Evolutionary conservation across 176 grass and related monocot species (phyloP).

Genomic region (Oryza meridionalis): DNA sequence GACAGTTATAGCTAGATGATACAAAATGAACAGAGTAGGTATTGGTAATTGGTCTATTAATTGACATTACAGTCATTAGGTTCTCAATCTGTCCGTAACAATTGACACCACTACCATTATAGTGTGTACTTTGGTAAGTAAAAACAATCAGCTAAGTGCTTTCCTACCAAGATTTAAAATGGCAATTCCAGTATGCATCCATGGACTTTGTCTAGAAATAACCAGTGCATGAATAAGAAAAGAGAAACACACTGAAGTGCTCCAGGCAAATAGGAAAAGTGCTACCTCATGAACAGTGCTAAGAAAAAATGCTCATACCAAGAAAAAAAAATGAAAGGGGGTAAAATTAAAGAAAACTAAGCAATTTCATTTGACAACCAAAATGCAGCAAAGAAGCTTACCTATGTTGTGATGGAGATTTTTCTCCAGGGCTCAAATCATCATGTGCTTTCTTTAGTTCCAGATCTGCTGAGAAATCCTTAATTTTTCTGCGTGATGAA

Average conservation of each 20-base stretch:
- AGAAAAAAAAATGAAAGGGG: not conserved
- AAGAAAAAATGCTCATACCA: not conserved
- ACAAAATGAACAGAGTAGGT: not conserved
- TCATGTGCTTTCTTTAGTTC: slow-evolving; percentile 36
- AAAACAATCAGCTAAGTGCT: not conserved
- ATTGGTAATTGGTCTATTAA: not conserved
- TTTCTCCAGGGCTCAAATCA: slow-evolving; percentile 43
- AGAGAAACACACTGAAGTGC: not conserved
- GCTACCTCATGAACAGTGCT: not conserved
- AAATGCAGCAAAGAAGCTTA: slow-evolving; percentile 19
- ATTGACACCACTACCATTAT: not conserved
- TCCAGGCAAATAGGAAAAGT: not conserved
- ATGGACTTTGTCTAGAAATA: not conserved
- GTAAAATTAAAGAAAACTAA: slow-evolving; percentile 23
- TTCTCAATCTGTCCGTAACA: not conserved
- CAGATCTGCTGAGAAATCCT: slow-evolving; percentile 46
- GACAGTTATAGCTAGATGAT: not conserved
- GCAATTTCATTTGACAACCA: not conserved
- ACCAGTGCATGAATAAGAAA: not conserved
- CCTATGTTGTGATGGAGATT: slow-evolving; percentile 51
- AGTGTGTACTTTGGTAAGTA: slow-evolving; percentile 1
- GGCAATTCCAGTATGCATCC: not conserved
- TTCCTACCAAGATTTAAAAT: slow-evolving; percentile 13
- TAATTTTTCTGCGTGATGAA: slow-evolving; percentile 60
- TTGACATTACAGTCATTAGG: not conserved